Evolutionary conservation across 306 rosid species (phyloP).

Genomic region (Bauhinia variegata): DNA sequence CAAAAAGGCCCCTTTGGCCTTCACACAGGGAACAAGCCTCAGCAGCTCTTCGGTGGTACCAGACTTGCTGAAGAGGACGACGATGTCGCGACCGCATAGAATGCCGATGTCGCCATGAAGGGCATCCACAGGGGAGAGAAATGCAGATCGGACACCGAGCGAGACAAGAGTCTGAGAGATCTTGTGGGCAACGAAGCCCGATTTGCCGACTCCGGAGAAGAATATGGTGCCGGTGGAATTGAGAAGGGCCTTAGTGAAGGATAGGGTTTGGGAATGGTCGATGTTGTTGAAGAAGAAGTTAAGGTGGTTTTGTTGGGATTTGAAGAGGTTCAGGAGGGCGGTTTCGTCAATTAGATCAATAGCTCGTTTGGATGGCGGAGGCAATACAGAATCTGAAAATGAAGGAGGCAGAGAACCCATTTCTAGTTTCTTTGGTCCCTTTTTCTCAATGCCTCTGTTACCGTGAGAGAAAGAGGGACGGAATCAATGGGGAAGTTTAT

Average conservation of each 20-base stretch:
- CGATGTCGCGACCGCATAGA: constrained; percentile 55
- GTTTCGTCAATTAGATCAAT: constrained; percentile 52
- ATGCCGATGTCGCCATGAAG: constrained; percentile 98
- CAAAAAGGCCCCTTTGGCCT: constrained; percentile 71
- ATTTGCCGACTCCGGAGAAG: constrained; percentile 93
- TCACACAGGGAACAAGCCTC: constrained; percentile 83
- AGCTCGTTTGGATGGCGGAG: constrained; percentile 21
- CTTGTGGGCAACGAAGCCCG: constrained; percentile 95
- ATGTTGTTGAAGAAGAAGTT: constrained; percentile 89
- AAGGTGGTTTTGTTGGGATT: constrained; percentile 85
- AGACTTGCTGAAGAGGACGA: constrained; percentile 88
- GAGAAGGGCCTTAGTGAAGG: constrained; percentile 79
- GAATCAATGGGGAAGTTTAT: constrained; percentile 13
- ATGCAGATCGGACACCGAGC: constrained; percentile 75
- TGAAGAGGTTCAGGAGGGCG: constrained; percentile 69
- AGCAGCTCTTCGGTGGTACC: constrained; percentile 91
- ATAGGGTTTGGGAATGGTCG: constrained; percentile 79
- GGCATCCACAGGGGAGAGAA: constrained; percentile 90
- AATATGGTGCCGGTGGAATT: constrained; percentile 72
- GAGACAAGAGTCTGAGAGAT: constrained; percentile 97
- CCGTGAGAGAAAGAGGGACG: background rate
- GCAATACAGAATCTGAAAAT: constrained; percentile 8
- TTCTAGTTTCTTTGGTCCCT: background rate
- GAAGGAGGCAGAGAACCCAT: constrained; percentile 53
- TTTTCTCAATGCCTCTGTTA: no score